These are phyloP conservation scores for Triangularia setosa DNA, from an alignment of 2,329 filamentous ascomycete genomes.

Conservation along the genomic window DNA sequence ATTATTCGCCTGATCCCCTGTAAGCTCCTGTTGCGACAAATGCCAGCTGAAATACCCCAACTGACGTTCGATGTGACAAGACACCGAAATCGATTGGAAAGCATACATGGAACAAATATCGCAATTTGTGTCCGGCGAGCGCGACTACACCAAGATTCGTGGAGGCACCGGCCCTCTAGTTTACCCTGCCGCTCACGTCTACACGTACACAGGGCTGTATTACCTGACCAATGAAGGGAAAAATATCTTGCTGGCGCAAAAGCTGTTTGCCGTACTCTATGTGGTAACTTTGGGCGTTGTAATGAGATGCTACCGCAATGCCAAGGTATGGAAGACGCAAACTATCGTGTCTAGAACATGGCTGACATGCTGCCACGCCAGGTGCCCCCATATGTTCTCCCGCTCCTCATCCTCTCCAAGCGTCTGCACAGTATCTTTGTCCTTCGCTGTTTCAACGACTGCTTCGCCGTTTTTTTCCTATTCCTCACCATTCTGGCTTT, in stretches of 20 bases:
- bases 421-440: conserved; percentile 91
- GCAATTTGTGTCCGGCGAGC: conserved; percentile 77
- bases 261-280: conserved; percentile 77
- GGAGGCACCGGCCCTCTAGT: conserved; percentile 91
- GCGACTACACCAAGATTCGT: conserved; percentile 80
- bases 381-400: conserved; percentile 83
- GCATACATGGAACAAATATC: conserved; percentile 94
- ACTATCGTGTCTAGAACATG: not conserved
- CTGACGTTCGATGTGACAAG: conserved; percentile 36
- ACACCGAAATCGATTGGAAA: conserved; percentile 97
- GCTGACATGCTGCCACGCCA: conserved; percentile 30
- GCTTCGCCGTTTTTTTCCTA: conserved; percentile 78
- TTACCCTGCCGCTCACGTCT: conserved; percentile 91
- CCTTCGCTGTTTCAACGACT: conserved; percentile 92
- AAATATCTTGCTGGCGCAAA: conserved; percentile 77
- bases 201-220: conserved; percentile 80
- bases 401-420: conserved; percentile 83
- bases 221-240: conserved; percentile 69
- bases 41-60: not conserved
- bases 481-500: conserved; percentile 77
- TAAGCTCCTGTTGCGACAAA: conserved; percentile 42
- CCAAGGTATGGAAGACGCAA: conserved; percentile 51
- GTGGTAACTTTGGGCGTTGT: conserved; percentile 70
- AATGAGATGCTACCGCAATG: conserved; percentile 74
- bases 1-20: conserved; percentile 82